phyloP scores from a whole-genome alignment of 139 green algal species.

The Closterium sp. region DNA sequence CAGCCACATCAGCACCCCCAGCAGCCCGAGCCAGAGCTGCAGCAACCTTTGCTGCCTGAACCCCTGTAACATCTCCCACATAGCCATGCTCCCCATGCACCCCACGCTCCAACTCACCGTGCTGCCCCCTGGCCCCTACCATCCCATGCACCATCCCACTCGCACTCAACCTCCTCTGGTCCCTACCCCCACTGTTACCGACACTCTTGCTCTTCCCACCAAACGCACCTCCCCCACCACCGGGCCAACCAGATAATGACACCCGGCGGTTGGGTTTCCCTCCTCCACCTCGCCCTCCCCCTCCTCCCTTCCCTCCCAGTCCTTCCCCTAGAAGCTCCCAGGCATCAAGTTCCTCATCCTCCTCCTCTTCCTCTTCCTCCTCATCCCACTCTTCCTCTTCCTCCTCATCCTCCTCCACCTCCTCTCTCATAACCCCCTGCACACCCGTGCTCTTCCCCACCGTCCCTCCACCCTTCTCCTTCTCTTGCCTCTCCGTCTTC shows the following conservation, averaged over 20 bases:
- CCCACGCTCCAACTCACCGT: not conserved
- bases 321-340: not conserved
- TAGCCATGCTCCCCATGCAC: not conserved
- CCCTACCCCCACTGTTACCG: not conserved
- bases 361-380: not conserved
- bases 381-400: not conserved
- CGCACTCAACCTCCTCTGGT: not conserved
- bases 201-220: not conserved
- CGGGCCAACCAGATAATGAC: not conserved
- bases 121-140: not conserved
- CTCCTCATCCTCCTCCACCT: not conserved
- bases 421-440: not conserved
- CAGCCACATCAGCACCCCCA: not conserved
- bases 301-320: not conserved
- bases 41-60: not conserved
- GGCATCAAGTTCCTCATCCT: not conserved
- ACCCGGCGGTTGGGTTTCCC: not conserved
- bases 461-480: not conserved
- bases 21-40: not conserved
- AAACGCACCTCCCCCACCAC: not conserved
- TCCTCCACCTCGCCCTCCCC: not conserved
- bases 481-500: not conserved
- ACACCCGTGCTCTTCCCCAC: not conserved
- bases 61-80: not conserved
- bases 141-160: not conserved